Percentiles rank a stretch among this genome's conserved stretches.
phyloP scores from a whole-genome alignment of 73 alveolate genomes.

The Urostyla sp. region DNA sequence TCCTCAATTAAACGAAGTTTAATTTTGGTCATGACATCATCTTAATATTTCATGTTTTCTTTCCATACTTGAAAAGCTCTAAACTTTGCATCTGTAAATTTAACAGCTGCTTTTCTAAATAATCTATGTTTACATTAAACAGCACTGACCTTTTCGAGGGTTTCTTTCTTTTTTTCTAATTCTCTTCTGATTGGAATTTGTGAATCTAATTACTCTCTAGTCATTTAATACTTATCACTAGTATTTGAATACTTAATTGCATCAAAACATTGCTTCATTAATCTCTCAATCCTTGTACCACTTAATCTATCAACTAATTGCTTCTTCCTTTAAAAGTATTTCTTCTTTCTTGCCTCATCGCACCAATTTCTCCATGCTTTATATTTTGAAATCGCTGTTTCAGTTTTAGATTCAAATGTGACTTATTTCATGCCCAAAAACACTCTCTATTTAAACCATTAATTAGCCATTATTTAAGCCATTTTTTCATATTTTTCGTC shows the following conservation, averaged over 20 bases:
- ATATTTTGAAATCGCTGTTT: slow-evolving; percentile 26
- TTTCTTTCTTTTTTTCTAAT: slow-evolving; percentile 29
- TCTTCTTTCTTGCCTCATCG: slow-evolving; percentile 46
- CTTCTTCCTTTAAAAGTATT: slow-evolving; percentile 53
- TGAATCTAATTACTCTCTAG: slow-evolving; percentile 20
- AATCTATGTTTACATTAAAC: slow-evolving; percentile 37
- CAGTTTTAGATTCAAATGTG: slow-evolving; percentile 30
- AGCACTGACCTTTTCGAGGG: slow-evolving; percentile 5
- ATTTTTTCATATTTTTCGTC: slow-evolving; percentile 53
- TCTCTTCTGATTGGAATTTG: slow-evolving; percentile 63
- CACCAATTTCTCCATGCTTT: slow-evolving; percentile 69
- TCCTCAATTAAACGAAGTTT: slow-evolving; percentile 37
- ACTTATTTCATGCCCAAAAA: slow-evolving; percentile 60
- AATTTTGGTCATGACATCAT: slow-evolving; percentile 36
- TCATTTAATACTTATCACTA: slow-evolving; percentile 27
- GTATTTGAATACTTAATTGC: slow-evolving; percentile 52
- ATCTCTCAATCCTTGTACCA: slow-evolving; percentile 44
- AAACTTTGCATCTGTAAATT: slow-evolving; percentile 56
- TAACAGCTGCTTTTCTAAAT: slow-evolving; percentile 15
- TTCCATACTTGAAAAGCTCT: slow-evolving; percentile 61
- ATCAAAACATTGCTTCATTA: slow-evolving; percentile 57
- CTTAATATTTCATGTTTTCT: slow-evolving; percentile 42
- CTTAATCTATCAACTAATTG: slow-evolving; percentile 13
- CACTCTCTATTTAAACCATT: slow-evolving; percentile 57
- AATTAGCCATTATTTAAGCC: slow-evolving; percentile 16